phyloP scores from a whole-genome alignment of 257 asterid species.

The Anisodus tanguticus region DNA sequence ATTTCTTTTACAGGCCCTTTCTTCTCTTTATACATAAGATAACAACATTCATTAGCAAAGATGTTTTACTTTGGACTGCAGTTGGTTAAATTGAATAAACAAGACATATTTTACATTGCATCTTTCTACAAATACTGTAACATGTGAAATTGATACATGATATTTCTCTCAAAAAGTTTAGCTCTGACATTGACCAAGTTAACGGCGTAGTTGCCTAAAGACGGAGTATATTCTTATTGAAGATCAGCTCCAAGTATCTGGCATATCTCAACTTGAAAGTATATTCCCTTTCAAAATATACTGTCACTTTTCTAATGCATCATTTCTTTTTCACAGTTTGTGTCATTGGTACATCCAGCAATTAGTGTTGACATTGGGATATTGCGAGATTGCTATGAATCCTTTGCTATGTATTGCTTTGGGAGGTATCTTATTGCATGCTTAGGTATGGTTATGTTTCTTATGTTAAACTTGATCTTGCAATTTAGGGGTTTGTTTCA shows the following conservation, averaged over 20 bases:
- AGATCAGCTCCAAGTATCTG: not conserved
- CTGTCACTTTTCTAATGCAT: slow-evolving; percentile 14
- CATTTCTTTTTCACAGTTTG: slow-evolving; percentile 63
- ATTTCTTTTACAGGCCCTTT: slow-evolving; percentile 8
- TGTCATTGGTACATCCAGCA: slow-evolving; percentile 79
- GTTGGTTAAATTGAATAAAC: not conserved
- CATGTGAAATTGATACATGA: not conserved
- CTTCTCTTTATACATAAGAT: not conserved
- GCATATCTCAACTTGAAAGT: not conserved
- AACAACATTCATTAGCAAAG: not conserved
- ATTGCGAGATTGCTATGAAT: slow-evolving; percentile 96
- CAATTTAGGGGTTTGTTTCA: not conserved
- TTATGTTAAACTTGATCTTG: not conserved
- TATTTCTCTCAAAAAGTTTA: not conserved
- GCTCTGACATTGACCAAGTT: not conserved
- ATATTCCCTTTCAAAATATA: slow-evolving; percentile 8
- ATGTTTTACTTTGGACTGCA: not conserved
- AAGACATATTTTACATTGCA: not conserved
- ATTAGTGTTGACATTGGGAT: slow-evolving; percentile 85
- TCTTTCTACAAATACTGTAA: not conserved
- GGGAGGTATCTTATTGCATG: slow-evolving; percentile 97
- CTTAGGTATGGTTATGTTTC: slow-evolving; percentile 61
- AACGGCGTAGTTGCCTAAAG: not conserved
- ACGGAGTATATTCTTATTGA: not conserved
- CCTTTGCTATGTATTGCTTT: slow-evolving; percentile 99